Conservation (phyloP, 208 protist genomes). For the Trypanosoma lewisi region DNA sequence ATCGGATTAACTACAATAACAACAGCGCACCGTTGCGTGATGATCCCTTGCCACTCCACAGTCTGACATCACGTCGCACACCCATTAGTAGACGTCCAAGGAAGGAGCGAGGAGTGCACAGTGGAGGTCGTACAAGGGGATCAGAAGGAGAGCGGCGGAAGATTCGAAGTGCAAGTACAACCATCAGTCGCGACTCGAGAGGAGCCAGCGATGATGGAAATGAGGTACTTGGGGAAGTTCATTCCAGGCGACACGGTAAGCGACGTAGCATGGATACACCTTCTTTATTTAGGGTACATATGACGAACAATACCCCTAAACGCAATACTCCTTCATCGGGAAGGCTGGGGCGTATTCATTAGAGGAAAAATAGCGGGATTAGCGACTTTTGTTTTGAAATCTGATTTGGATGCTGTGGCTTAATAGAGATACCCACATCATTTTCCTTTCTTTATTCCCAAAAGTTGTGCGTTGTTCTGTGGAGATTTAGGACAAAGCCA, state of each 20-base stretch:
- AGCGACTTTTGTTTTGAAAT: neutral
- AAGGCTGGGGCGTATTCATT: neutral
- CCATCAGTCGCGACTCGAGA: constrained; percentile 1
- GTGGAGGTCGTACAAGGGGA: neutral
- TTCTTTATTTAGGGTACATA: neutral
- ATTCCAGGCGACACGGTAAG: neutral
- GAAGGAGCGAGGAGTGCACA: neutral
- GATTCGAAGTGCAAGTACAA: constrained; percentile 1
- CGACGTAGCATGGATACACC: constrained; percentile 2
- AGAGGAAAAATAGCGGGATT: neutral
- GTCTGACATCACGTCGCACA: neutral
- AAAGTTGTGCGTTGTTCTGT: neutral
- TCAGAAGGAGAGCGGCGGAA: constrained; percentile 4
- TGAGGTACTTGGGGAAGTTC: neutral
- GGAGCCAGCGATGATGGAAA: constrained; percentile 9
- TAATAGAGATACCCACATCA: too few species aligned
- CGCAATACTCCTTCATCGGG: constrained; percentile 7
- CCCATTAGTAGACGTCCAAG: neutral
- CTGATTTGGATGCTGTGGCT: too few species aligned
- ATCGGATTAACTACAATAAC: neutral
- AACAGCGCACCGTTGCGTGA: constrained; percentile 6
- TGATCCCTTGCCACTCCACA: too few species aligned
- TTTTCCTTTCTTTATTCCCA: constrained; percentile 19
- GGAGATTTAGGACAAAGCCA: too few species aligned
- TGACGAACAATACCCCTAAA: constrained; percentile 14